phyloP scores from a whole-genome alignment of 108 stramenopile species.

The Licmophora abbreviata region DNA sequence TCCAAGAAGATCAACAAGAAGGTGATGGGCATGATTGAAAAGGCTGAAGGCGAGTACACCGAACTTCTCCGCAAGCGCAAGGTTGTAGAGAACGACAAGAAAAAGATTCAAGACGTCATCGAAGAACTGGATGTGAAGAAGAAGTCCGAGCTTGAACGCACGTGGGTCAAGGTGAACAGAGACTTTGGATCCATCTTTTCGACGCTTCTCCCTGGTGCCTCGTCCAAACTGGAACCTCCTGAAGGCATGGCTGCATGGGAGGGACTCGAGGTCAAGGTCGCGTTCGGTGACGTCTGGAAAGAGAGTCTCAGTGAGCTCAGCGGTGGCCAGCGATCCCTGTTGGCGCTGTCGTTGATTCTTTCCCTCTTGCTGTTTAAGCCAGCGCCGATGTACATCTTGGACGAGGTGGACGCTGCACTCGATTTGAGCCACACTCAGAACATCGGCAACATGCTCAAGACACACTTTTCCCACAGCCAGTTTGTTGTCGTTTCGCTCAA shows the following conservation, averaged over 20 bases:
- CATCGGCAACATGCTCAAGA: slow-evolving; percentile 98
- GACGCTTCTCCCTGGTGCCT: slow-evolving; percentile 92
- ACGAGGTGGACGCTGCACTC: slow-evolving; percentile 97
- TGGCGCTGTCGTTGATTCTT: slow-evolving; percentile 96
- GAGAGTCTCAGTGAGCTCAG: slow-evolving; percentile 96
- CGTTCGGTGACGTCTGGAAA: slow-evolving; percentile 96
- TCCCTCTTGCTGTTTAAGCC: slow-evolving; percentile 96
- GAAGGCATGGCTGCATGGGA: slow-evolving; percentile 92
- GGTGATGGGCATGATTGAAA: slow-evolving; percentile 99
- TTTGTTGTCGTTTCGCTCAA: slow-evolving; percentile 97
- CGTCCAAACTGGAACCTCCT: slow-evolving; percentile 93
- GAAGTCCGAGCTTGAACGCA: slow-evolving; percentile 85
- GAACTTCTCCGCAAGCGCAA: slow-evolving; percentile 92
- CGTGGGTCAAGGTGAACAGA: slow-evolving; percentile 95
- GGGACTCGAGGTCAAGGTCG: slow-evolving; percentile 96
- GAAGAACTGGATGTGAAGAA: slow-evolving; percentile 96
- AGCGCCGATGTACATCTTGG: slow-evolving; percentile 99
- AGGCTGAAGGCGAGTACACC: slow-evolving; percentile 96
- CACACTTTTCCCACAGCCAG: slow-evolving; percentile 98
- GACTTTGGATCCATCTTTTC: slow-evolving; percentile 99
- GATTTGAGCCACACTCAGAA: slow-evolving; percentile 99
- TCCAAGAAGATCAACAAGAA: slow-evolving; percentile 97
- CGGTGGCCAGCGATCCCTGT: slow-evolving; percentile 95
- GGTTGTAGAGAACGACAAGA: slow-evolving; percentile 97
- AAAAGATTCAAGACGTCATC: slow-evolving; percentile 95